Conservation (phyloP, 495 filamentous ascomycete species). For the Podospora comata region DNA sequence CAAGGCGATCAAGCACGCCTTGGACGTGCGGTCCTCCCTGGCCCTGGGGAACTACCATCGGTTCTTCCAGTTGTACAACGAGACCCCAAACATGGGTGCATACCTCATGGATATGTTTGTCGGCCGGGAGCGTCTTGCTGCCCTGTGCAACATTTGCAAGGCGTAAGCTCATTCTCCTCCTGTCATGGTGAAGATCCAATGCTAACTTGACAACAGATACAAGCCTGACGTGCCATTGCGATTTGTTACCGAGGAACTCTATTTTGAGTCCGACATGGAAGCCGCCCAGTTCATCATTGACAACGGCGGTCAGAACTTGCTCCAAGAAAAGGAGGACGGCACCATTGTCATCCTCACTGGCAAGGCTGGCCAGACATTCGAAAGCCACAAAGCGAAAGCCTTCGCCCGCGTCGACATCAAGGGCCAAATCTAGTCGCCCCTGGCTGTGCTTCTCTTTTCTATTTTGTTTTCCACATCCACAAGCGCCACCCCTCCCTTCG, state of each 20-base stretch:
- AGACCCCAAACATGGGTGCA: constrained; percentile 94
- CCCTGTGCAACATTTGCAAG: constrained; percentile 86
- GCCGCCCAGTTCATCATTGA: constrained; percentile 85
- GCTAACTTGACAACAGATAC: constrained; percentile 62
- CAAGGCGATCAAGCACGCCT: constrained; percentile 79
- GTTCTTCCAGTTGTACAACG: constrained; percentile 92
- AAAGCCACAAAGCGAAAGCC: constrained; percentile 63
- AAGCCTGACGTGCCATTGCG: constrained; percentile 83
- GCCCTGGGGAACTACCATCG: constrained; percentile 94
- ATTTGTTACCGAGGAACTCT: constrained; percentile 93
- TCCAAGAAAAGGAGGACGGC: constrained; percentile 70
- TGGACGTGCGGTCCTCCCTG: constrained; percentile 85
- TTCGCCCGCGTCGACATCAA: constrained; percentile 92
- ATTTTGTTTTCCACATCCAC: constrained; percentile 1
- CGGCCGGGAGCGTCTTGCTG: constrained; percentile 84
- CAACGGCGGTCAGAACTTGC: constrained; percentile 66
- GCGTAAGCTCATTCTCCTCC: constrained; percentile 62
- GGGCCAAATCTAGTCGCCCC: constrained; percentile 68
- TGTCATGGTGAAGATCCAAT: not conserved
- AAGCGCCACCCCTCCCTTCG: constrained; percentile 1
- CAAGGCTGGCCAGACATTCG: constrained; percentile 71
- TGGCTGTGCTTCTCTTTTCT: constrained; percentile 7
- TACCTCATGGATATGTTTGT: constrained; percentile 99
- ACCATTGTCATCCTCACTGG: constrained; percentile 70
- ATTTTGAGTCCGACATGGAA: constrained; percentile 89